A percentile compares a stretch with the other conserved stretches of the same genome.
Evolutionary conservation across 2,329 filamentous ascomycete genomes (phyloP).

Genomic region (Lachnellula arida): DNA sequence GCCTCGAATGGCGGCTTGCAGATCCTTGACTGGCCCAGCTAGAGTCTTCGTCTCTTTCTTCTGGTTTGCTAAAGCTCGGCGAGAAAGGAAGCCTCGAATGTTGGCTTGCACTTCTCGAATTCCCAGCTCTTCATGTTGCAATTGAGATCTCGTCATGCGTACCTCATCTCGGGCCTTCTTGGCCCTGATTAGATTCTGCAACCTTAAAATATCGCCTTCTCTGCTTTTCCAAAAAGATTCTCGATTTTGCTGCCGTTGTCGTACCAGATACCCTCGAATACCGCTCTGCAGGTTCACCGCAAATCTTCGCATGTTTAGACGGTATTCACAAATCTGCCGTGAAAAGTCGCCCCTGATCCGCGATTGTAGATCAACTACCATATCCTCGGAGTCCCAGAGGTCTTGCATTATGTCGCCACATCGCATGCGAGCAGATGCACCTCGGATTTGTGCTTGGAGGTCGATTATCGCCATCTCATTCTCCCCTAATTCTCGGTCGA

Average conservation of each 20-base stretch:
- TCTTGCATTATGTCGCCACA: conserved; percentile 81
- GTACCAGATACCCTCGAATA: conserved; percentile 69
- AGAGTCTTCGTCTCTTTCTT: conserved; percentile 50
- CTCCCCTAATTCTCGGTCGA: conserved; percentile 75
- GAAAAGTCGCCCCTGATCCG: conserved; percentile 84
- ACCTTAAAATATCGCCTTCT: conserved; percentile 66
- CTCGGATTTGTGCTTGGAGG: conserved; percentile 81
- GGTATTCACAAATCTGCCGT: conserved; percentile 76
- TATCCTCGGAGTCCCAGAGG: conserved; percentile 80
- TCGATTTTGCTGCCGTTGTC: conserved; percentile 56
- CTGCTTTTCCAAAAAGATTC: conserved; percentile 65
- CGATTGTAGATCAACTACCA: conserved; percentile 77
- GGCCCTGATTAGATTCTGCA: conserved; percentile 78
- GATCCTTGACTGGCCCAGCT: conserved; percentile 47
- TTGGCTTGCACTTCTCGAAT: conserved; percentile 61
- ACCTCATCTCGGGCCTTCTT: conserved; percentile 58
- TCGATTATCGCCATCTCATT: conserved; percentile 69
- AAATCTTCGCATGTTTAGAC: conserved; percentile 76
- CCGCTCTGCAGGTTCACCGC: conserved; percentile 75
- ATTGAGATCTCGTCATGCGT: conserved; percentile 50
- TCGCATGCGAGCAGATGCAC: conserved; percentile 70
- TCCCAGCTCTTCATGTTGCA: conserved; percentile 58
- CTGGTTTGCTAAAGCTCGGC: conserved; percentile 52
- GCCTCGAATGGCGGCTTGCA: conserved; percentile 66
- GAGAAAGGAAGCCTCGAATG: conserved; percentile 62